Evolutionary conservation across 2,329 filamentous ascomycete genomes (phyloP), one percentile per base, ranked within the genome.

Genomic region (Colletotrichum lindemuthianum): DNA sequence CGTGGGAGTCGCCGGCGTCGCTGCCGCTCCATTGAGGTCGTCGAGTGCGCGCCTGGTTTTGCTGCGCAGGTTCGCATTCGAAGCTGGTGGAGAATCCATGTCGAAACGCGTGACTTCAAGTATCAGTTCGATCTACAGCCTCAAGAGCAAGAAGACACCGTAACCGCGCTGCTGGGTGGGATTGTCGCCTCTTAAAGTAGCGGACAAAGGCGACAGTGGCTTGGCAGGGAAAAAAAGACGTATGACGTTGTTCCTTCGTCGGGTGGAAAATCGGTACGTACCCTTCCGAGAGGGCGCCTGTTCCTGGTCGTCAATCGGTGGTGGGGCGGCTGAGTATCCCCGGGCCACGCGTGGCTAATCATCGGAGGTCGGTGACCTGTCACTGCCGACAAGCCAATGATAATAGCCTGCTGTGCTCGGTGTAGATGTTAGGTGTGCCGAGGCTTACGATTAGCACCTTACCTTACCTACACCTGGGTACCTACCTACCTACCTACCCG

Each of bases 11-110:
- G 32, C 54, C 2, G 55, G 57, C 59, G 59, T 56, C 13, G 58
- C 49, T 4, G 63, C 16, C 36, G 52, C 63, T 36, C 51, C 58
- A 49, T 59, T 66, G 48, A 64, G 63, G 15, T 67, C 60, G 56
- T 65, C 67, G 6, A 67, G 56, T 51, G 59, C 66, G 48, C 59
- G 66, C 34, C 65, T 59, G 53, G 60, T 67, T 8, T 65, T 67
- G 49, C 52, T 63, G 34, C 67, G 65, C 34, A 68, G 50, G 47
- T 65, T 68, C 34, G 60, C 41, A 32, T 24, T 24, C 5, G 24
- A 24, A 16, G 67, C 48, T 5, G 67, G 65, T 7, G 67, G 67
- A 12, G 67, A 63, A 47, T 67, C 65, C 67, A 68, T 68, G 33
- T 41, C 51, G 15, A 37, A 40, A 48, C 24, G 24, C 24, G n/a